Evolutionary conservation across 2,329 filamentous ascomycete genomes (phyloP), one percentile per base, ranked within the genome.

Genomic region (Colletotrichum orchidophilum): DNA sequence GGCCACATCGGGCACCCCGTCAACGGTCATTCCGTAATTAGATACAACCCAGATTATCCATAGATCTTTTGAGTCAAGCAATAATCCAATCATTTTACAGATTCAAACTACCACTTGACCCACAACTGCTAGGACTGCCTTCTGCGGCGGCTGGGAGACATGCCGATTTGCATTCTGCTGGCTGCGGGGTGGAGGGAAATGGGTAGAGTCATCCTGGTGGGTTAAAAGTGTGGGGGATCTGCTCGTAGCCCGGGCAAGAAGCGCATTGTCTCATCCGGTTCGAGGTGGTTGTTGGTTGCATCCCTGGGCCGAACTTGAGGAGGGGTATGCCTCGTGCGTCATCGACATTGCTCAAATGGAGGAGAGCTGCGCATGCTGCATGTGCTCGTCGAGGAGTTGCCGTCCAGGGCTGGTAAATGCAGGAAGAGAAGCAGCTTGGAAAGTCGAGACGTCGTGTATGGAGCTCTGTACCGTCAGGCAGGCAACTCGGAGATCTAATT

Each of bases 161-260:
- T 59, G 68, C 64, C 53, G 68, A 68, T 71, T 58, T 49, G 64
- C 42, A 68, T 58, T 68, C 31, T 59, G 15, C 53, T 63, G 39
- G 21, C 27, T 57, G 42, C 46, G 27, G 29, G 62, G 53, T 53
- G 31, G 52, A 54, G 52, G 42, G 39, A 58, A 18, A 46, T 31
- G n/a, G n/a, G n/a, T n/a, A 46, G 52, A 46, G 21, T 18, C 35
- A 52, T 18, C 64, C 53, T 59, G 46, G 68, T 33, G 52, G 58
- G 12, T 18, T 46, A 21, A 62, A 29, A 26, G 64, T 68, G 52
- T 63, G 68, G 64, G 58, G 66, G 52, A 53, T 55, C 33, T 53
- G 29, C 39, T 26, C 21, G 26, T 53, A 39, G 15, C 52, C 31
- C 15, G 9, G 9, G 35, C n/a, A 18, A 63, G 24, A 33, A 42